Evolutionary conservation across 2,329 filamentous ascomycete genomes (phyloP), one percentile per base, ranked within the genome.

Genomic region (Aspergillus quadricinctus): DNA sequence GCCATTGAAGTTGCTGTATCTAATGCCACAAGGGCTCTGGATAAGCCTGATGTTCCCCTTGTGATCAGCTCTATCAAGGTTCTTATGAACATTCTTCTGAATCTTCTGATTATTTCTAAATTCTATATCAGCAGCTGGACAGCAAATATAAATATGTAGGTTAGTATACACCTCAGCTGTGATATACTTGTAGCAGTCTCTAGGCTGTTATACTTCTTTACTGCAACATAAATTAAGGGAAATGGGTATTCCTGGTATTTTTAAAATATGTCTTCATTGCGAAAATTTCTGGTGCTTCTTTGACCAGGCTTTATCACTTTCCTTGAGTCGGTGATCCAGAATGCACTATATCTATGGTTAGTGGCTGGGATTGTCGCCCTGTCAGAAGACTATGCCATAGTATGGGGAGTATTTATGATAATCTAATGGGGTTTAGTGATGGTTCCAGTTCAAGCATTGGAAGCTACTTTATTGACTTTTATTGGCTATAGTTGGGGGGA

Each of bases 301-400:
- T 76, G 77, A 1, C 87, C 88, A 0, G 86, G 86, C 0, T 53
- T 81, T 2, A 74, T 83, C 40, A 87, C 83, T 0, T 84, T 90
- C 41, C 48, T 72, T 6, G 88, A 90, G 65, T 89, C 86, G 0
- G 84, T 83, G 0, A 71, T 89, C 3, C 78, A 88, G 6, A 91
- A 90, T 59, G 79, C 84, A 0, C 75, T 91, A 0, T 90, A 90
- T 57, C 80, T 90, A 0, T 90, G 87, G 87, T 77, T 90, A 0
- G 80, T 90, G 0, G 80, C 75, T 52, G 83, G 80, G 4, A 87
- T 91, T 19, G 80, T 90, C 0, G 73, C 80, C 0, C 76, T 90
- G 57, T 86, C 87, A 0, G 71, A 75, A 0, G 80, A 83, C 6
- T 90, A 90, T 67, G 84, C 86, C 0, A 90, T 87, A 0, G 86